Percentiles rank a stretch among this genome's conserved stretches.
Evolutionary conservation across 768 basidiomycete genomes (phyloP).

Genomic region (Trametes villosa): DNA sequence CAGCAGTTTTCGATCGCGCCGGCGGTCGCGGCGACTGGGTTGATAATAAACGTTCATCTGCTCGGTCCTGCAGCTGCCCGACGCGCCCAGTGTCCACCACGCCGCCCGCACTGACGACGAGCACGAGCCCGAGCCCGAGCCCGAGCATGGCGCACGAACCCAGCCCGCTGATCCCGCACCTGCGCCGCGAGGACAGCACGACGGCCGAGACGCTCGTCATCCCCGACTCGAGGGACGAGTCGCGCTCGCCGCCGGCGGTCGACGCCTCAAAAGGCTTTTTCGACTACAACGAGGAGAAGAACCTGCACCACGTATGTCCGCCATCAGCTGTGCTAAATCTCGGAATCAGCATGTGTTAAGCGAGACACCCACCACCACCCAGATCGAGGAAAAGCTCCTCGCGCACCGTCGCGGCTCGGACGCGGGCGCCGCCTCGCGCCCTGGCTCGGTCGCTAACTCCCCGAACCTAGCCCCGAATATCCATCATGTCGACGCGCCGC

Average conservation of each 20-base stretch:
- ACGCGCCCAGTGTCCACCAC: background rate
- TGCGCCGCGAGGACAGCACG: background rate
- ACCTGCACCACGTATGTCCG: conserved; percentile 64
- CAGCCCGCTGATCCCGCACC: background rate
- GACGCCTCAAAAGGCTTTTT: conserved; percentile 76
- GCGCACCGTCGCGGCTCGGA: conserved; percentile 70
- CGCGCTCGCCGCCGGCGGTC: conserved; percentile 39
- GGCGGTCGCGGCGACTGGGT: conserved; percentile 7
- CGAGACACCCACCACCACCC: background rate
- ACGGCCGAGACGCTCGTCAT: background rate
- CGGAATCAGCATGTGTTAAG: background rate
- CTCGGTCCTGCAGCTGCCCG: background rate
- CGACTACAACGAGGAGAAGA: conserved; percentile 80
- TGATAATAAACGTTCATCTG: conserved; percentile 15
- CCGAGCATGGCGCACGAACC: background rate
- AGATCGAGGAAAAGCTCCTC: conserved; percentile 79
- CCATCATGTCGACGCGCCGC: conserved; percentile 35
- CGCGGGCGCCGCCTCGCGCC: conserved; percentile 44
- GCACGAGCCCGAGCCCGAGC: background rate
- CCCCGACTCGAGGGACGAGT: conserved; percentile 16
- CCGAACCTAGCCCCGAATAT: conserved; percentile 17
- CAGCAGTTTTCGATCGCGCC: conserved; percentile 8
- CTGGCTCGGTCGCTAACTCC: conserved; percentile 28
- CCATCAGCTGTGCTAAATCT: background rate
- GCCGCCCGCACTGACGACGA: background rate